phyloP scores from a whole-genome alignment of 768 basidiomycete genomes.

The Suillus bovinus region DNA sequence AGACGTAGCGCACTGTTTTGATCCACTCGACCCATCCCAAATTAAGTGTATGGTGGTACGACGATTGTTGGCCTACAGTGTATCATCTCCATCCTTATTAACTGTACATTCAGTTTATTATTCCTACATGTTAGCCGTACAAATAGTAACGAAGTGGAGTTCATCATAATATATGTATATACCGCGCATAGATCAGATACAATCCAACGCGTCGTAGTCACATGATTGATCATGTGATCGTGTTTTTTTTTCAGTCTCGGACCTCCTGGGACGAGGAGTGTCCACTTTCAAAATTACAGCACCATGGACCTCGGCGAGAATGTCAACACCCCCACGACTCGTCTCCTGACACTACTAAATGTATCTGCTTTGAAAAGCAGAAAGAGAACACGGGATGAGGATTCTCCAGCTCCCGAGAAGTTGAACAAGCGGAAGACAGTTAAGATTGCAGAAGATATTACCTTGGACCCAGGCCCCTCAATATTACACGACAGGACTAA shows the following conservation, averaged over 20 bases:
- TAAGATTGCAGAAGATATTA: slow-evolving; percentile 30
- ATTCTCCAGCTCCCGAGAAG: slow-evolving; percentile 48
- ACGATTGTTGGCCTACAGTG: not conserved
- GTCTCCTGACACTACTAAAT: slow-evolving; percentile 85
- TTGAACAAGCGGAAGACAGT: slow-evolving; percentile 65
- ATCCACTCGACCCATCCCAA: not conserved
- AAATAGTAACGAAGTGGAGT: not conserved
- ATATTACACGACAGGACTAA: slow-evolving; percentile 7
- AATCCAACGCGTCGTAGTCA: not conserved
- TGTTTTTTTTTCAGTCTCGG: too few species aligned
- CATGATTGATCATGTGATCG: not conserved
- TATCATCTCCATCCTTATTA: not conserved
- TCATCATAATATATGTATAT: not conserved
- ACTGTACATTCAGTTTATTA: not conserved
- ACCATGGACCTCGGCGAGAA: slow-evolving; percentile 20
- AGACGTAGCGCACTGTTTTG: not conserved
- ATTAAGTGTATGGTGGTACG: not conserved
- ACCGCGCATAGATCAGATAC: too few species aligned
- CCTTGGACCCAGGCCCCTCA: slow-evolving; percentile 13
- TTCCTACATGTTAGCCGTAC: not conserved
- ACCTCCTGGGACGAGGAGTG: not conserved
- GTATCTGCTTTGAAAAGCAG: slow-evolving; percentile 77
- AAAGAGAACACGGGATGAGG: slow-evolving; percentile 52
- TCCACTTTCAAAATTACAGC: not conserved
- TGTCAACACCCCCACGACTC: slow-evolving; percentile 64